Evolutionary conservation across 179 eudicot genomes (phyloP).

Genomic region (Beta macrorhiza): DNA sequence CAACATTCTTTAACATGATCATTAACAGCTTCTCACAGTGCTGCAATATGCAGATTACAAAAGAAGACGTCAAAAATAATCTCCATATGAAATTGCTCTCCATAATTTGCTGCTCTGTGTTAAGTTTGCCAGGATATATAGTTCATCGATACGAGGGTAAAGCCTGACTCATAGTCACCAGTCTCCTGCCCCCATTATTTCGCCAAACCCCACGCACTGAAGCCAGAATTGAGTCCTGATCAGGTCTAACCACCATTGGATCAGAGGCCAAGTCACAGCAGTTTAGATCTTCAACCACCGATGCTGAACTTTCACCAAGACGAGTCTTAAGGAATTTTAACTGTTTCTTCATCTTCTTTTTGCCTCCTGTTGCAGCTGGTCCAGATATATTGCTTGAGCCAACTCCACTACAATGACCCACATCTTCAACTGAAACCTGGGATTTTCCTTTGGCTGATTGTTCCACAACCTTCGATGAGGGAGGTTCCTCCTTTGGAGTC

Average conservation of each 20-base stretch:
- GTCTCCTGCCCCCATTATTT: slow-evolving; percentile 32
- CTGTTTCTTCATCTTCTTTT: slow-evolving; percentile 55
- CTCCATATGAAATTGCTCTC: not conserved
- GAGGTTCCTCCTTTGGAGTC: slow-evolving; percentile 7
- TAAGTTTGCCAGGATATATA: not conserved
- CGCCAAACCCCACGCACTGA: slow-evolving; percentile 42
- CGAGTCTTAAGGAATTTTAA: slow-evolving; percentile 64
- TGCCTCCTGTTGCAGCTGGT: slow-evolving; percentile 32
- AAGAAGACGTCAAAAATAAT: not conserved
- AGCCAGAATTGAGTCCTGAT: slow-evolving; percentile 34
- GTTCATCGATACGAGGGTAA: slow-evolving; percentile 21
- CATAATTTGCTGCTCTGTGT: not conserved
- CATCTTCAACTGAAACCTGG: slow-evolving; percentile 27
- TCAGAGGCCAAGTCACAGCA: slow-evolving; percentile 33
- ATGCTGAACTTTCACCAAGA: slow-evolving; percentile 61
- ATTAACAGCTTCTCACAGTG: not conserved
- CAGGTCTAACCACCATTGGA: slow-evolving; percentile 25
- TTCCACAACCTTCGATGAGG: slow-evolving; percentile 29
- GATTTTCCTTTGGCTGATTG: slow-evolving; percentile 12
- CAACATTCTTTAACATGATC: not conserved
- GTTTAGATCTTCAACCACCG: slow-evolving; percentile 36
- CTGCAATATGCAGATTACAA: slow-evolving; percentile 9
- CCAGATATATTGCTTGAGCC: slow-evolving; percentile 22
- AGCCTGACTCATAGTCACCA: slow-evolving; percentile 29
- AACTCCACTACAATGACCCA: slow-evolving; percentile 13